Evolutionary conservation across 345 rosid species (phyloP), one percentile per base, ranked within the genome.

Genomic region (Microcos paniculata): DNA sequence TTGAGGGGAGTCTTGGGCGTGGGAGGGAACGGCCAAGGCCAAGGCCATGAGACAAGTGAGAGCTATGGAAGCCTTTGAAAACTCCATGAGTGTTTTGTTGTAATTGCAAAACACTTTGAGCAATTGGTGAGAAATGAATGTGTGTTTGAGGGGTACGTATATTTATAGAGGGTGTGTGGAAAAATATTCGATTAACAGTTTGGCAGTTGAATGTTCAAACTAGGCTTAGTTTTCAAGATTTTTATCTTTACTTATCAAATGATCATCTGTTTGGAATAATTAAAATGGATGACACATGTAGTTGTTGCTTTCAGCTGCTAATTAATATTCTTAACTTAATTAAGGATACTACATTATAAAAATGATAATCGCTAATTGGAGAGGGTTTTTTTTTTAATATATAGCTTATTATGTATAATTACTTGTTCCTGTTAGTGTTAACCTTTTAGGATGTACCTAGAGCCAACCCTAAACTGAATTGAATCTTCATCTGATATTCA

Each of bases 1-100:
- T 45, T 80, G 81, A 0, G 52, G 79, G n/a, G 85, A 71, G 67
- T 87, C 77, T 40, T 86, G 87, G 23, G 90, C 76, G 28, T 58
- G 62, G 76, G 76, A 56, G 40, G 66, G 66, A 33, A 38, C 38
- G 64, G 14, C 75, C 10, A 72, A 11, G 76, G 52, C 65, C 21
- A 72, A 26, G 38, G 66, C 74, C 48, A 71, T 8, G 31, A 71
- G 30, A 71, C 62, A 71, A 51, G 74, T 24, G n/a, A 71, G 31
- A 31, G 62, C 74, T 28, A 70, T 1, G 62, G 74, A 33, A 53
- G 15, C 16, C 19, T 71, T 71, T 0, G 14, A 51, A 56, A 38
- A 31, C 42, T 71, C 46, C 59, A 51, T 19, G 15, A 21, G 8
- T 0, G 0, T 28, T 13, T 1, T 15, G 9, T 58, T 24, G 63